Base-by-base conservation (phyloP, 176 grass and related monocot species). In the Avena sativa region DNA sequence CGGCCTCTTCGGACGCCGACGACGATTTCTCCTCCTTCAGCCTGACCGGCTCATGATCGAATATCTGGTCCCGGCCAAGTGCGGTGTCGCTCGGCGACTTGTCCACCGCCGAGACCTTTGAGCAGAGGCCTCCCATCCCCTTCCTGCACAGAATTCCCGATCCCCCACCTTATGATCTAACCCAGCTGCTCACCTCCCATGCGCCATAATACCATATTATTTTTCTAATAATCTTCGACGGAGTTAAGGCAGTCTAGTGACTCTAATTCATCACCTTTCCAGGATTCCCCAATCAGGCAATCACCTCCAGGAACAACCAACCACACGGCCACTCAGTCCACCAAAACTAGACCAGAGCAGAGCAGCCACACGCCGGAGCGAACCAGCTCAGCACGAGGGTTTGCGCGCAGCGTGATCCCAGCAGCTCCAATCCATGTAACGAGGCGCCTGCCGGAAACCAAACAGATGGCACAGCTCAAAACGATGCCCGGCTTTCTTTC, bases 21-120 rank as follows among this genome's bases (percentile, higher is more conserved):
- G 23, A 15, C 44, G 60, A 52, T 75, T 90, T 85, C 28, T 58
- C 65, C 51, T 53, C 76, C 74, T 90, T 87, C 67, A 69, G 12
- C 7, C 40, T 30, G 46, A 21, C 51, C 19, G 86, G 74, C 63
- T 89, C 88, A 12, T 83, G 34, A 84, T 97, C 86, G 53, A 86
- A 84, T 10, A 87, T 64, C 59, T 76, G 85, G 89, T 84, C 82
- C 69, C 51, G 44, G 14, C 76, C 90, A 23, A 96, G 87, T 63
- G 80, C 90, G 61, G 91, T 87, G 57, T 96, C 97, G 57, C 94
- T 99, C 47, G 91, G 94, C 38, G 94, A 99, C 87, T 99, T 99
- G 89, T 96, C 91, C n/a, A 96, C 83, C 2, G 89, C 94, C 6
- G 94, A 91, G 82, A 90, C 82, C 81, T 85, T 99, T 10, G 97